Evolutionary conservation across 306 rosid genomes (phyloP), one percentile per base, ranked within the genome.

Genomic region (Betula pendula): DNA sequence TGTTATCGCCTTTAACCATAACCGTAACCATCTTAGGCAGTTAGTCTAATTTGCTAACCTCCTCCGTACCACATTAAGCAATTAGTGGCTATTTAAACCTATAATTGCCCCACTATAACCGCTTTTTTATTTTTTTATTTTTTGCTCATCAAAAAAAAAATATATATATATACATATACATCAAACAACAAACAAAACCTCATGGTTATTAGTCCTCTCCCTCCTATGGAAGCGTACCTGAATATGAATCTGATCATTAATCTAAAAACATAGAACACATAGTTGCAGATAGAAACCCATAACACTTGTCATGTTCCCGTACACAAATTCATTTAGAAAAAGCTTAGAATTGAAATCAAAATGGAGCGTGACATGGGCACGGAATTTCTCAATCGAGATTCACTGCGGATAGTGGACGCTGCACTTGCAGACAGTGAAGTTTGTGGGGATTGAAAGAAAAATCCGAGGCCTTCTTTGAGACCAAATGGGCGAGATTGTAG

Each of bases 401-500:
- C 83, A 81, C 59, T 66, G 78, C 51, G 76, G 77, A 86, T 14
- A 81, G 85, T 84, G 87, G 85, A 77, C 44, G 60, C 44, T 19
- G 72, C 76, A 80, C 81, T 79, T 44, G 85, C 29, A 47, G 79
- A 78, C 62, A 81, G 81, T 70, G 86, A 77, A 84, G 74, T 77
- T 55, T 48, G 84, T 44, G 81, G 84, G 68, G 81, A 38, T 73
- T 17, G 47, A 20, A 65, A 65, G 72, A 20, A 58, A n/a, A n/a
- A n/a, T n/a, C 74, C 83, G 22, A 68, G 48, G 55, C 24, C 8
- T 75, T 50, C 35, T 8, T 51, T 62, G 24, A 50, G 72, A 69
- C 58, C 53, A 27, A 17, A 60, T n/a, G 27, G 22, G 81, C 93
- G 85, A 75, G 79, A 89, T 88, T 86, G 78, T 70, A 63, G 97